A percentile compares a stretch with the other conserved stretches of the same genome.
These are phyloP conservation scores for Mediolabrus comicus DNA, from an alignment of 108 stramenopile genomes.

Conservation along the genomic window DNA sequence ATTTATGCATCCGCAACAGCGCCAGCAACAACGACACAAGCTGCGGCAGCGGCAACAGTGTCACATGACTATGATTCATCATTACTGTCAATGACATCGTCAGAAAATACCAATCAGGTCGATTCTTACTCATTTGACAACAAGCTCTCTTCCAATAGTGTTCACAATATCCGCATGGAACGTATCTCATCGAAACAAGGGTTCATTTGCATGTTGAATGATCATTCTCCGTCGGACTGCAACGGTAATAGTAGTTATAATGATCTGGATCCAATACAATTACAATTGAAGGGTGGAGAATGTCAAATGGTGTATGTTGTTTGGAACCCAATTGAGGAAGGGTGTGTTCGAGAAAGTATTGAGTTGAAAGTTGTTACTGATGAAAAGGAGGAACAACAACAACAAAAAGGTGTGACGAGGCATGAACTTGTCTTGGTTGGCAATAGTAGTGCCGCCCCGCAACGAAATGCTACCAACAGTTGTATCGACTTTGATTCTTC, in stretches of 20 bases:
- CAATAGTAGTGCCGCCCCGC: not conserved
- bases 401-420: not conserved
- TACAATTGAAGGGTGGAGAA: not conserved
- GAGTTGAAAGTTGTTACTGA: not conserved
- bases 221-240: not conserved
- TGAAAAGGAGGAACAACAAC: not conserved
- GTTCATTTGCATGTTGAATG: not conserved
- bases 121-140: not conserved
- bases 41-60: not conserved
- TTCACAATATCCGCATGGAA: not conserved
- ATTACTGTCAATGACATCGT: not conserved
- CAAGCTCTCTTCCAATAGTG: not conserved
- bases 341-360: conserved; percentile 3
- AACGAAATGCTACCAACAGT: not conserved
- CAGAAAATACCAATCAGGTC: too few species aligned
- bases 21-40: not conserved
- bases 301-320: not conserved
- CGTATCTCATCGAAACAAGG: not conserved
- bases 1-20: not conserved
- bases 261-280: not conserved
- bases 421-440: not conserved
- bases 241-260: not conserved
- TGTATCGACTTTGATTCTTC: not conserved
- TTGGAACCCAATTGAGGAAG: conserved; percentile 2
- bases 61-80: not conserved